Evolutionary conservation across 768 basidiomycete genomes (phyloP).

Genomic region (Suillus subaureus): DNA sequence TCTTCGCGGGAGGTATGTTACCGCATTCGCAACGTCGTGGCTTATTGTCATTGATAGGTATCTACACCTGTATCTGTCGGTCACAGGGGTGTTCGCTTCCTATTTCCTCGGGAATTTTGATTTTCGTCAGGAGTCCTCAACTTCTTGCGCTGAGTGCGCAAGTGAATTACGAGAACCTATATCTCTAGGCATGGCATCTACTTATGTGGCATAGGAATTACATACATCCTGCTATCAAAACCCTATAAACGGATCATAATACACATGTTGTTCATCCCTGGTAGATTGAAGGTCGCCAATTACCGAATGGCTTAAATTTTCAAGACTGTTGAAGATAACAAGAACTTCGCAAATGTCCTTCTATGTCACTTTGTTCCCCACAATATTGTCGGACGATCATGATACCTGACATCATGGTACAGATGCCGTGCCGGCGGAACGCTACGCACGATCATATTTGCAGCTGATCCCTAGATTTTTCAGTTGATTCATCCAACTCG

Average conservation of each 20-base stretch:
- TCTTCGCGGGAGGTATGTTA: not conserved
- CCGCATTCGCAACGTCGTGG: not conserved
- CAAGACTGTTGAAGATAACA: not conserved
- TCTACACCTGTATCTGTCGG: not conserved
- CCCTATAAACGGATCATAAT: not conserved
- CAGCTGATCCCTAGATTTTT: not conserved
- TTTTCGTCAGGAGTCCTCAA: not conserved
- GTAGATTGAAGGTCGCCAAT: not conserved
- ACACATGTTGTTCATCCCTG: not conserved
- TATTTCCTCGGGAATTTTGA: constrained; percentile 4
- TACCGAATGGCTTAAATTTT: not conserved
- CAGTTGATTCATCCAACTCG: not conserved
- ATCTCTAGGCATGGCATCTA: not conserved
- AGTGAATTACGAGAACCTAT: not conserved
- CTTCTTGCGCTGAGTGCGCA: constrained; percentile 3
- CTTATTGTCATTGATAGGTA: not conserved
- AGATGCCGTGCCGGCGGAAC: not conserved
- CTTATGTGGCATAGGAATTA: not conserved
- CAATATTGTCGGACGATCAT: not conserved
- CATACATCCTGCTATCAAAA: not conserved
- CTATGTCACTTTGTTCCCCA: not conserved
- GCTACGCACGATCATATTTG: not conserved
- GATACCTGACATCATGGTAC: not conserved
- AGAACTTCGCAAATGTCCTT: not conserved
- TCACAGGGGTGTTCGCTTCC: not conserved